phyloP scores from a whole-genome alignment of 2,329 filamentous ascomycete genomes.

The Trichoderma cornu-damae region DNA sequence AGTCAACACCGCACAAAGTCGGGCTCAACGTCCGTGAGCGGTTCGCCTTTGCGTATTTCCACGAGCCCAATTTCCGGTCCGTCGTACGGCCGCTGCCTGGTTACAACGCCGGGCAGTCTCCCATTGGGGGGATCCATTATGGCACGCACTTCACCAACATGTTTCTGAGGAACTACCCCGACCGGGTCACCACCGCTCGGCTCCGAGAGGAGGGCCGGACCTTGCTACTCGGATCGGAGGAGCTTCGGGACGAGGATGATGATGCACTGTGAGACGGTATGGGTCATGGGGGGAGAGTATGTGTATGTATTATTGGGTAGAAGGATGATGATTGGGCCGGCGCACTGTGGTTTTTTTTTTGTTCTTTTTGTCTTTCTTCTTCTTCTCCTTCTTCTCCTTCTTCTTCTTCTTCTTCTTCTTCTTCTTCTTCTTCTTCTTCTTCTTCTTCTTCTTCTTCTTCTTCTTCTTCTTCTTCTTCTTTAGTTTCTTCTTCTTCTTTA shows the following conservation, averaged over 20 bases:
- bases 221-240: slow-evolving; percentile 21
- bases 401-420: too few relatives aligned
- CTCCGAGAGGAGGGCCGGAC: slow-evolving; percentile 30
- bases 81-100: slow-evolving; percentile 40
- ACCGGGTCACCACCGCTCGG: slow-evolving; percentile 40
- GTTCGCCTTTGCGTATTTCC: slow-evolving; percentile 48
- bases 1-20: slow-evolving; percentile 47
- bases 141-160: slow-evolving; percentile 50
- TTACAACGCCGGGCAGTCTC: slow-evolving; percentile 31
- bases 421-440: too few relatives aligned
- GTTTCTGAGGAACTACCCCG: slow-evolving; percentile 46
- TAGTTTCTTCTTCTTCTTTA: too few relatives aligned
- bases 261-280: not conserved
- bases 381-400: too few relatives aligned
- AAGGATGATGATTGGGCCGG: not conserved
- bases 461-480: not conserved
- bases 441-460: too few relatives aligned
- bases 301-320: too few relatives aligned
- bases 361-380: too few relatives aligned
- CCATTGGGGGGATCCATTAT: slow-evolving; percentile 42
- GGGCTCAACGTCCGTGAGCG: slow-evolving; percentile 45
- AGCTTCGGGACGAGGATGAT: slow-evolving; percentile 1
- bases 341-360: not conserved
- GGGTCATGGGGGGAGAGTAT: too few relatives aligned
- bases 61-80: slow-evolving; percentile 46